Base-by-base conservation (phyloP, 2,329 filamentous ascomycete genomes). In the Aspergillus hiratsukae region DNA sequence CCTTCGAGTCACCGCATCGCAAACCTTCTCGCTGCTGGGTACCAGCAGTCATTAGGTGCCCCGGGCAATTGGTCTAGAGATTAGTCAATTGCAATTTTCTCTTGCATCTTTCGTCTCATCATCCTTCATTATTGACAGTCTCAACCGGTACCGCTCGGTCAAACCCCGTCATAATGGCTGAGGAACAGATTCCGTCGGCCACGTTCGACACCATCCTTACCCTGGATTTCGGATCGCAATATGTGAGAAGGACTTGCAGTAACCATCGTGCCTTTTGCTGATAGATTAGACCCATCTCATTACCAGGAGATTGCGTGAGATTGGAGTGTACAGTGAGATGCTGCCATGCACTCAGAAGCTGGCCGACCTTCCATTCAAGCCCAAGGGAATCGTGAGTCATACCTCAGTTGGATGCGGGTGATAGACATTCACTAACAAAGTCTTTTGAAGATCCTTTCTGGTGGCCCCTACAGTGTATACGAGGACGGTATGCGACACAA, bases 321-420 rank as follows among this genome's bases (percentile, higher is more conserved):
- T 95, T 75, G 88, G 87, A 77, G 83, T 95, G 72, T 96, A 89
- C 79, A 86, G 86, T 59, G 91, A 96, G 78, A 88, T 96, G 87
- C 84, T 95, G 46, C 89, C 89, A 23, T 96, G 91, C 56, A 95
- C 88, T 48, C 86, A 88, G 67, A 93, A 93, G 79, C 75, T 95
- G 23, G 78, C 83, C 6, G 89, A 94, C 55, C 81, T 96, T 35
- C 71, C 80, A 49, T 96, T 83, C 80, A 91, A 86, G 70, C 93
- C 93, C 21, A 89, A 88, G 70, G 93, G 92, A 64, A 86, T 97
- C 61, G 43, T 46, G 21, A 46, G 43, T 46, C 43, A 46, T 46
- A 14, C 1, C 88, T 96, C 55, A 17, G 23, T 23, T 14, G 0
- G 5, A 14, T 46, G 21, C n/a, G 21, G 7, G 3, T 7, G 43